Percentiles rank a stretch among this genome's conserved stretches.
phyloP scores from a whole-genome alignment of 345 rosid species.

The Citrus mangshanensis region DNA sequence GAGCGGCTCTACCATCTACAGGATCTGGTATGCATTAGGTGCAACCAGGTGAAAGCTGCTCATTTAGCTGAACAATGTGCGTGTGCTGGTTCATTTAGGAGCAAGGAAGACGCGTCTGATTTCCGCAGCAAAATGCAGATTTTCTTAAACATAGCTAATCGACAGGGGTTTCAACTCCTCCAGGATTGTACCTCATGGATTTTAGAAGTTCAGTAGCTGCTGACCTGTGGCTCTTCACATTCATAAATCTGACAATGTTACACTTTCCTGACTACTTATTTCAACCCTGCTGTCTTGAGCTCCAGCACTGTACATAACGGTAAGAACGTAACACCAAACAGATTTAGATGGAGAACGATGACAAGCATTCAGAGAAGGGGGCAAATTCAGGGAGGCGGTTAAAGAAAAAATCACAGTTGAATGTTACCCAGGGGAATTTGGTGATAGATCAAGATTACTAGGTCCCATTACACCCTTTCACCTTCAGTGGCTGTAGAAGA shows the following conservation, averaged over 20 bases:
- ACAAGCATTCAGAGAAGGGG: background rate
- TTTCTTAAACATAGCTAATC: conserved; percentile 58
- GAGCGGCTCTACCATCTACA: conserved; percentile 84
- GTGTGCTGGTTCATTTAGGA: conserved; percentile 75
- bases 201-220: conserved; percentile 27
- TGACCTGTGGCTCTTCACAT: background rate
- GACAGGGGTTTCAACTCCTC: conserved; percentile 60
- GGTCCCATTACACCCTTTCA: background rate
- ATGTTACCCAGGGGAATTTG: background rate
- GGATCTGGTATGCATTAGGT: conserved; percentile 76
- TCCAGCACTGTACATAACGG: background rate
- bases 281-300: background rate
- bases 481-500: background rate
- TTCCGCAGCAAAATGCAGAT: conserved; percentile 65
- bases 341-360: background rate
- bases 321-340: background rate
- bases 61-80: conserved; percentile 80
- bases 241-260: background rate
- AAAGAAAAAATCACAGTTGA: no score
- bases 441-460: background rate
- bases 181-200: conserved; percentile 70
- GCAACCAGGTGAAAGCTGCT: conserved; percentile 88
- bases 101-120: conserved; percentile 68
- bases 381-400: no score
- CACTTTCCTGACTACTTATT: background rate